A percentile compares a stretch with the other conserved stretches of the same genome.
phyloP scores from a whole-genome alignment of 257 asterid species.

The Solanum bulbocastanum region DNA sequence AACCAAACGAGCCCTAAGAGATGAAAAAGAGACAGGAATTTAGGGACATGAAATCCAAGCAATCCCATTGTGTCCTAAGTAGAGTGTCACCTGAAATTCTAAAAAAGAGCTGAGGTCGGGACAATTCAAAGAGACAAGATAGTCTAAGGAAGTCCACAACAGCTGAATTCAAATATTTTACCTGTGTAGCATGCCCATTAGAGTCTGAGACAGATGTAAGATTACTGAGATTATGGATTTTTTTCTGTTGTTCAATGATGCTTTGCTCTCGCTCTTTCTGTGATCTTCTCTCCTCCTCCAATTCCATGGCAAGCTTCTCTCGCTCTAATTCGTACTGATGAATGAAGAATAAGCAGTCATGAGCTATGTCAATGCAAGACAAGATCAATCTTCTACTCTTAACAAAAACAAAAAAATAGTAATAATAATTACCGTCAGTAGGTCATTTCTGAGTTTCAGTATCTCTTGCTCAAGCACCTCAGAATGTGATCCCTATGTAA shows the following conservation, averaged over 20 bases:
- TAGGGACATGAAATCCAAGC: neutral
- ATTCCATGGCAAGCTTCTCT: constrained; percentile 79
- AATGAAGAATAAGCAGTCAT: constrained; percentile 7
- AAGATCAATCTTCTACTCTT: neutral
- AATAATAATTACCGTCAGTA: constrained; percentile 61
- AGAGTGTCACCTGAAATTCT: neutral
- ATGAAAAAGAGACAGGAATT: neutral
- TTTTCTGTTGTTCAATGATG: constrained; percentile 71
- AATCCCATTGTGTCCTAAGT: neutral
- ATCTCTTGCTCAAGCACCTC: constrained; percentile 90
- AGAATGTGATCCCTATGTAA: constrained; percentile 75
- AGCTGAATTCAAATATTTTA: constrained; percentile 7
- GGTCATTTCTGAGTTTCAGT: constrained; percentile 83
- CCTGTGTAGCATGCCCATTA: constrained; percentile 49
- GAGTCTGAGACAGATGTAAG: constrained; percentile 37
- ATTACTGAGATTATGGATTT: constrained; percentile 55
- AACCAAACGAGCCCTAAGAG: neutral
- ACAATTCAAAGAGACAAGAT: neutral
- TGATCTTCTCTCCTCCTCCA: constrained; percentile 91
- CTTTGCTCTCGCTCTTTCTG: constrained; percentile 69
- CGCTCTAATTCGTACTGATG: constrained; percentile 73
- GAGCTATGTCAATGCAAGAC: neutral
- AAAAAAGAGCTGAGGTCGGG: neutral
- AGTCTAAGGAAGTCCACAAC: neutral
- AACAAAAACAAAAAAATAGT: neutral